A percentile compares a stretch with the other conserved stretches of the same genome.
Conservation (phyloP, 2,329 filamentous ascomycete species). For the Didymella keratinophila region DNA sequence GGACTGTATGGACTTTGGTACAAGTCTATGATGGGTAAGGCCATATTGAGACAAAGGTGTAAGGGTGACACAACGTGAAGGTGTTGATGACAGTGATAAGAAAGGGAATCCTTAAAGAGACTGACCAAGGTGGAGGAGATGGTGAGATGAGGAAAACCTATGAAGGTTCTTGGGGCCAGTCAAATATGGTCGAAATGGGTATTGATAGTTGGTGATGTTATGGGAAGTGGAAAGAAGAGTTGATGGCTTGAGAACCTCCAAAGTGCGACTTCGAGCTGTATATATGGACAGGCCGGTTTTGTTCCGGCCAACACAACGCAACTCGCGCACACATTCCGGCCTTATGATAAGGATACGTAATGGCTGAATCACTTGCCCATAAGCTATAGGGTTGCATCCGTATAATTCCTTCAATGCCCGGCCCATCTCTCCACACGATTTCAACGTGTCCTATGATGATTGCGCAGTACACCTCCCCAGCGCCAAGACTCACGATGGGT, state of each 20-base stretch:
- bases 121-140: not conserved
- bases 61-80: no score
- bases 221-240: constrained; percentile 11
- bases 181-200: not conserved
- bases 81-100: not conserved
- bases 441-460: not conserved
- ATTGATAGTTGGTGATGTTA: constrained; percentile 2
- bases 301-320: constrained; percentile 38
- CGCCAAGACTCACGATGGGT: constrained; percentile 32
- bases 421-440: constrained; percentile 6
- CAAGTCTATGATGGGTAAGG: not conserved
- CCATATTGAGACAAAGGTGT: not conserved
- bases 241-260: constrained; percentile 6
- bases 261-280: constrained; percentile 33
- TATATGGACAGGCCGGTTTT: constrained; percentile 49
- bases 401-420: constrained; percentile 30
- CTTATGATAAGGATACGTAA: constrained; percentile 51
- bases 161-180: not conserved
- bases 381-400: constrained; percentile 18
- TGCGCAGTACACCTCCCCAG: constrained; percentile 14
- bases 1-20: not conserved
- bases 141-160: not conserved
- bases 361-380: constrained; percentile 39
- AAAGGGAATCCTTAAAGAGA: not conserved
- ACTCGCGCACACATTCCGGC: constrained; percentile 41